phyloP scores from a whole-genome alignment of 768 basidiomycete species.

The Boletus eberwhitei region DNA sequence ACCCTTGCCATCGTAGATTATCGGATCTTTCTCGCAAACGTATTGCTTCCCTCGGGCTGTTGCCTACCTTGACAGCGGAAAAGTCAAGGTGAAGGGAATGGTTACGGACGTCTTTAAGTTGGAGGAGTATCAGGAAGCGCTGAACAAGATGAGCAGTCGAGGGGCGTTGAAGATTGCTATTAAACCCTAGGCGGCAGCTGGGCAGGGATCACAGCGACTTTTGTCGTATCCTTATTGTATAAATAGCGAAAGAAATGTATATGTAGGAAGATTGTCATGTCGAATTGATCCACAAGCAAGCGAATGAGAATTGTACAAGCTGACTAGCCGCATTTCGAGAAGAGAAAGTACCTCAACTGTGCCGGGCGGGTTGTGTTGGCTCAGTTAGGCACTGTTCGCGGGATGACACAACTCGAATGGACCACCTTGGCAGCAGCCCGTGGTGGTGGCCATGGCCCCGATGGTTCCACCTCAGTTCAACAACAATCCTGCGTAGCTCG shows the following conservation, averaged over 20 bases:
- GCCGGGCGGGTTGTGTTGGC: too few species aligned
- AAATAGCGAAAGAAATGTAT: neutral
- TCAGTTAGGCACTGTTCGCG: too few species aligned
- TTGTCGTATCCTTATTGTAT: slow-evolving; percentile 23
- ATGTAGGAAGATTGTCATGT: neutral
- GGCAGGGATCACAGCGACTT: neutral
- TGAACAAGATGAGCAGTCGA: slow-evolving; percentile 70
- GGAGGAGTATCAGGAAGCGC: slow-evolving; percentile 64
- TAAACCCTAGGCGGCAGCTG: slow-evolving; percentile 40
- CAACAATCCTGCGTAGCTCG: too few species aligned
- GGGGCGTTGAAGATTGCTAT: slow-evolving; percentile 60
- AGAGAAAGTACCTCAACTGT: too few species aligned
- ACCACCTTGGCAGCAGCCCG: too few species aligned
- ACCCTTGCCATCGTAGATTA: slow-evolving; percentile 50
- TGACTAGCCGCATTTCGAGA: too few species aligned
- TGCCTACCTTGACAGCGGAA: slow-evolving; percentile 83
- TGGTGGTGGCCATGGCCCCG: too few species aligned
- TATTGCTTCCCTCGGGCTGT: slow-evolving; percentile 90
- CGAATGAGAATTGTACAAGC: neutral
- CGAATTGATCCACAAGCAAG: neutral
- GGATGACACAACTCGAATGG: too few species aligned
- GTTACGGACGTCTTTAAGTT: slow-evolving; percentile 66
- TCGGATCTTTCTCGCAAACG: slow-evolving; percentile 87
- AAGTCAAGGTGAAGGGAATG: slow-evolving; percentile 80
- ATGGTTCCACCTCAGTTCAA: too few species aligned